These are phyloP conservation scores for Cronartium quercuum DNA, from an alignment of 1,284 basidiomycete species.

Conservation along the genomic window DNA sequence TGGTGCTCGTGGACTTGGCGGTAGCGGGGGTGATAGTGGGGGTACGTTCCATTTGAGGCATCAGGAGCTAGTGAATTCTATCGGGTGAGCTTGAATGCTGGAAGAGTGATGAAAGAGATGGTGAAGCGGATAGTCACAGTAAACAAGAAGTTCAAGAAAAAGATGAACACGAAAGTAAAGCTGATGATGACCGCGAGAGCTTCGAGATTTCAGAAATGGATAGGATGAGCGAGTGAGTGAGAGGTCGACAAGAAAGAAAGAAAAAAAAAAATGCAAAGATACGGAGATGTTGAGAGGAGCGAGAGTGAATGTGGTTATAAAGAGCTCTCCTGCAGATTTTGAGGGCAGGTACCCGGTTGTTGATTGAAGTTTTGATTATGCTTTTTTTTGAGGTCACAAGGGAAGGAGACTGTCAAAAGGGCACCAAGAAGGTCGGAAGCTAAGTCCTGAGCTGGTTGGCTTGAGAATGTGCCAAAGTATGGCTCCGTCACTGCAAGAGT, in stretches of 20 bases:
- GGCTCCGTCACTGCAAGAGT: not conserved
- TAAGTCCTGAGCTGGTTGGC: not conserved
- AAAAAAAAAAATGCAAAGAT: not conserved
- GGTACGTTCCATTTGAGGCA: too few relatives aligned
- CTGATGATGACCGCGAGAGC: not conserved
- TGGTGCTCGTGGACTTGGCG: conserved; percentile 12
- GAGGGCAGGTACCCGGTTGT: not conserved
- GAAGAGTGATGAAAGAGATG: conserved; percentile 3
- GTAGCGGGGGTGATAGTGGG: not conserved
- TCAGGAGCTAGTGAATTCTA: too few relatives aligned
- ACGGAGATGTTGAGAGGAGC: not conserved
- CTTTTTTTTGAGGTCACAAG: too few relatives aligned
- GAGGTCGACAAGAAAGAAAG: conserved; percentile 1
- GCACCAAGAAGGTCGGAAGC: not conserved
- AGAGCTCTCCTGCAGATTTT: not conserved
- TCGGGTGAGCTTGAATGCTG: not conserved
- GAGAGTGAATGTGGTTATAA: not conserved
- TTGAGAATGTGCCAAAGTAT: not conserved
- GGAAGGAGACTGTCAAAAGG: not conserved
- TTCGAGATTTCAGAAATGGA: not conserved
- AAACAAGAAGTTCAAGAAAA: conserved; percentile 24
- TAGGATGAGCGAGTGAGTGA: conserved; percentile 12
- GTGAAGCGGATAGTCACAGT: not conserved
- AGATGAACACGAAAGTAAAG: not conserved
- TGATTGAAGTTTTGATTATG: not conserved